These are phyloP conservation scores for Ogataea philodendri DNA, from an alignment of 805 yeast species.

Conservation along the genomic window DNA sequence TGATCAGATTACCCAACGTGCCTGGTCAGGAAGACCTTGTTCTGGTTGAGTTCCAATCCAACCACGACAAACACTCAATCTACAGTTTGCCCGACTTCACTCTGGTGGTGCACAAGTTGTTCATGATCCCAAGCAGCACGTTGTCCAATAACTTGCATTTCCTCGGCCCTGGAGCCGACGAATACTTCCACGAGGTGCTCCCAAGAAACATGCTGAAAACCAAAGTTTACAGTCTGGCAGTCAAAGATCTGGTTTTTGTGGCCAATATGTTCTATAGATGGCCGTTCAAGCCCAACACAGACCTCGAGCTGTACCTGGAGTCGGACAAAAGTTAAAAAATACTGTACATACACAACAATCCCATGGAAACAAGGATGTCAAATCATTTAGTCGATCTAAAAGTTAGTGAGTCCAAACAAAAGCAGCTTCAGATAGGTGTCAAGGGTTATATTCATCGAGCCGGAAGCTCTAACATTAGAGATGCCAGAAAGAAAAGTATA, in stretches of 20 bases:
- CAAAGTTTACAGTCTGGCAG: conserved; percentile 46
- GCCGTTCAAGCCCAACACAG: conserved; percentile 72
- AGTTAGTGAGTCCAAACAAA: conserved; percentile 5
- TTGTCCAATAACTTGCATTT: conserved; percentile 47
- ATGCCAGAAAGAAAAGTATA: conserved; percentile 76
- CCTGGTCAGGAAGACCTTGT: conserved; percentile 26
- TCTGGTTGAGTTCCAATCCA: conserved; percentile 33
- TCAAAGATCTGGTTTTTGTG: conserved; percentile 53
- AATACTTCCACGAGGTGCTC: conserved; percentile 40
- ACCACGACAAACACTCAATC: conserved; percentile 29
- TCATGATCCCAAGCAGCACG: conserved; percentile 41
- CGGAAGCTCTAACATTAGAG: conserved; percentile 83
- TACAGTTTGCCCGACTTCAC: conserved; percentile 58
- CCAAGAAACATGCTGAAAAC: conserved; percentile 42
- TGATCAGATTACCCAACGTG: conserved; percentile 25
- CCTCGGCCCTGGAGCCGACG: conserved; percentile 81
- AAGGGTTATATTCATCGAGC: conserved; percentile 78
- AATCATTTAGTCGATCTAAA: conserved; percentile 8
- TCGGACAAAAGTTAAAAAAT: conserved; percentile 1
- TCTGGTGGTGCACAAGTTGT: conserved; percentile 59
- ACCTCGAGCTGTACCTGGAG: conserved; percentile 25
- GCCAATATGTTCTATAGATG: conserved; percentile 58
- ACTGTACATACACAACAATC: too few relatives aligned
- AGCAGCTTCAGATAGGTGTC: conserved; percentile 58
- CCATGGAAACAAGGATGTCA: too few relatives aligned